These are phyloP conservation scores for Pyrenophora teres DNA, from an alignment of 2,329 filamentous ascomycete genomes.

Conservation along the genomic window DNA sequence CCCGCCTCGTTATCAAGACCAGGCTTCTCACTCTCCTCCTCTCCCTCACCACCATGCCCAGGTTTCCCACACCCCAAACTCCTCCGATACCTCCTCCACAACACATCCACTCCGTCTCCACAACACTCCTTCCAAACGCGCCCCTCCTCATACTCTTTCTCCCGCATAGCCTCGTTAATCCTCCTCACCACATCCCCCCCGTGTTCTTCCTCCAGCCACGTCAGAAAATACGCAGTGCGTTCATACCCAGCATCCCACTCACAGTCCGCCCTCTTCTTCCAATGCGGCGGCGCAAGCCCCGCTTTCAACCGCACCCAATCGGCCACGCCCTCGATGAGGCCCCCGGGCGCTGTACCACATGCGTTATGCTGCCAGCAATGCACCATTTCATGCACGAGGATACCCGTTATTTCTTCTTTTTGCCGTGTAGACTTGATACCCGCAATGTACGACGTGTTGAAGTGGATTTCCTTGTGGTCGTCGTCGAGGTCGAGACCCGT, in stretches of 20 bases:
- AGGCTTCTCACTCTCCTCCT: too few relatives aligned
- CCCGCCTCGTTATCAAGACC: too few relatives aligned
- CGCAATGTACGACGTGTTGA: constrained; percentile 76
- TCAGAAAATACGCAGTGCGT: constrained; percentile 86
- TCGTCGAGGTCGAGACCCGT: constrained; percentile 76
- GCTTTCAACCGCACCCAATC: constrained; percentile 87
- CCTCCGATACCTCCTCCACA: constrained; percentile 75
- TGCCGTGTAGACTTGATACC: constrained; percentile 41
- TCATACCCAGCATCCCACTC: constrained; percentile 92
- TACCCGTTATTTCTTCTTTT: constrained; percentile 73
- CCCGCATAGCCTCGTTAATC: constrained; percentile 69
- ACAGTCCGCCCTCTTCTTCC: constrained; percentile 64
- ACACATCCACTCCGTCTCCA: constrained; percentile 65
- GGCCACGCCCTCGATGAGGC: constrained; percentile 87
- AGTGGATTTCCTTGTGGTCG: constrained; percentile 92
- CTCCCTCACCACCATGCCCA: too few relatives aligned
- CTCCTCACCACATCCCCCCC: constrained; percentile 57
- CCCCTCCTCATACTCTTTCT: constrained; percentile 66
- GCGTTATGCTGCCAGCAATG: constrained; percentile 90
- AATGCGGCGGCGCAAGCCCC: constrained; percentile 78
- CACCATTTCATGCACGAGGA: constrained; percentile 89
- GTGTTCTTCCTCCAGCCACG: constrained; percentile 75
- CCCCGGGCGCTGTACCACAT: constrained; percentile 61
- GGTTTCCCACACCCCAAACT: constrained; percentile 43
- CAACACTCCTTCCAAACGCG: constrained; percentile 72